Conservation (phyloP, 2,329 filamentous ascomycete species). For the Claviceps digitariae region DNA sequence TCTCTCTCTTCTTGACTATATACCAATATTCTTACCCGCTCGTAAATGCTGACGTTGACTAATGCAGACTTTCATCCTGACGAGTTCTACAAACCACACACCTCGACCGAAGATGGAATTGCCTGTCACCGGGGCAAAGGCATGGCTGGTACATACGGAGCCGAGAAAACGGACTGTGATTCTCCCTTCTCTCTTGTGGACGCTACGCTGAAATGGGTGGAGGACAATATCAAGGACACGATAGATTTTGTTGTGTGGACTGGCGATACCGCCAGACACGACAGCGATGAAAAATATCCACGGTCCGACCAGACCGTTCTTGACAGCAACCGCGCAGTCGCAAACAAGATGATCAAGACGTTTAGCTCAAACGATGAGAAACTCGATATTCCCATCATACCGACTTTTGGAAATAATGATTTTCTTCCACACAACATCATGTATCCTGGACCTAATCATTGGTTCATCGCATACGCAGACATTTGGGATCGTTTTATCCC, state of each 20-base stretch:
- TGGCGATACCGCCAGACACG: constrained; percentile 78
- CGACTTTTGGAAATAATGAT: constrained; percentile 93
- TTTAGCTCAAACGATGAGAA: constrained; percentile 48
- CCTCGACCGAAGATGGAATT: constrained; percentile 51
- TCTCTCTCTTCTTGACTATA: not conserved
- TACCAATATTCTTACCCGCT: not conserved
- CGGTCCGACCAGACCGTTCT: constrained; percentile 66
- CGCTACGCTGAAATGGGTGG: constrained; percentile 82
- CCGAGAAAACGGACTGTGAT: constrained; percentile 82
- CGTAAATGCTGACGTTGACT: not conserved
- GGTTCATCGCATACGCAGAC: constrained; percentile 62
- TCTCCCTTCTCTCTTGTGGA: constrained; percentile 68
- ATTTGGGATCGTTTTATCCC: constrained; percentile 85
- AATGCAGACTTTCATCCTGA: constrained; percentile 79
- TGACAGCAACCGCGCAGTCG: constrained; percentile 59
- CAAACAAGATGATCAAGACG: constrained; percentile 60
- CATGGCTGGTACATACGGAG: constrained; percentile 66
- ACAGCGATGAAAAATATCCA: constrained; percentile 71
- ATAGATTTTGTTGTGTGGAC: constrained; percentile 92
- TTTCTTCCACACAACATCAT: constrained; percentile 96
- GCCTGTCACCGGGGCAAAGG: constrained; percentile 74
- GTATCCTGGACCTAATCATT: constrained; percentile 68
- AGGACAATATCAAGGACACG: constrained; percentile 58
- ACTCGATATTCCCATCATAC: constrained; percentile 66
- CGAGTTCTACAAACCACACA: constrained; percentile 67